Base-by-base conservation (phyloP, 345 rosid genomes). In the Eucalyptus victrix region DNA sequence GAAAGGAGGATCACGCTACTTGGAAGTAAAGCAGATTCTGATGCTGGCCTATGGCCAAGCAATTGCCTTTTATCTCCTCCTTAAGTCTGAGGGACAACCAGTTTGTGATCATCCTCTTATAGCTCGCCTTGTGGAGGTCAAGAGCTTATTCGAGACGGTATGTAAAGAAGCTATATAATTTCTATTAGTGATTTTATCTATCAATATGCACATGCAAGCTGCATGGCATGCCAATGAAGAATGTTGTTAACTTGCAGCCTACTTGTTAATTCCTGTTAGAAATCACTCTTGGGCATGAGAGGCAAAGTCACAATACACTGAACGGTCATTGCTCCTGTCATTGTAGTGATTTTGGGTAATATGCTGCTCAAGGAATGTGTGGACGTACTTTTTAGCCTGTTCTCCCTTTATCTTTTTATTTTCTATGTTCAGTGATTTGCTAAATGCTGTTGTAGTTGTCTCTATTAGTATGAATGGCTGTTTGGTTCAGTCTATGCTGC, bases 61-160 rank as follows among this genome's bases (percentile, higher is more conserved):
- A 81, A 97, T 97, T 90, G 94, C 98, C 24, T 96, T 96, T 93
- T 95, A 95, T 94, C 97, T 96, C 89, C 98, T 97, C 89, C 97
- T 97, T 91, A 97, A 96, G 92, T 95, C 98, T 42, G 99, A 97
- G 91, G 99, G 98, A 89, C 96, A 93, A 87, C 94, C 97, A 54
- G 95, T 97, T 88, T 95, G 95, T 91, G 98, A 97, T 89, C 99
- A 97, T 92, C 99, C 99, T 18, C 96, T 97, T 89, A 94, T 97
- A 87, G 93, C 95, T 89, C 97, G 96, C 88, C 96, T 97, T 88
- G 97, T 97, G 62, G 98, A 95, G 91, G 92, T 96, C 91, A 96
- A 95, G 89, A 90, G 92, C 87, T 93, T 97, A 90, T 89, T 96
- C 80, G 97, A 97, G 90, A 94, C 95, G 99, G 99, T 97, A 76